Percentiles rank a stretch among this genome's conserved stretches.
Evolutionary conservation across 2,329 filamentous ascomycete species (phyloP).

Genomic region (Arthroderma uncinatum): DNA sequence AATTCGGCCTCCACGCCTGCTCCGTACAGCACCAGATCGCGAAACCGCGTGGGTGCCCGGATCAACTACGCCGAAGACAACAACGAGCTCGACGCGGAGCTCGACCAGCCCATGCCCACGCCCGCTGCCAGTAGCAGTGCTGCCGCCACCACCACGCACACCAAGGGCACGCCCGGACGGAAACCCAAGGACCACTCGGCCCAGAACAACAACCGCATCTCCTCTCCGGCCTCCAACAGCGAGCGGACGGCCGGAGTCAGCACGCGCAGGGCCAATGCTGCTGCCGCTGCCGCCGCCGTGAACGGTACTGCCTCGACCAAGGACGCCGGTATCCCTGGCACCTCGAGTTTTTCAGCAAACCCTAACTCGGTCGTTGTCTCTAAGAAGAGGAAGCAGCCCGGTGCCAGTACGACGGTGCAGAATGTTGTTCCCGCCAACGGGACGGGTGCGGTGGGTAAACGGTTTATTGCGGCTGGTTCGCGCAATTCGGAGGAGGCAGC

Average conservation of each 20-base stretch:
- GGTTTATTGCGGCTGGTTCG: constrained; percentile 28
- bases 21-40: constrained; percentile 84
- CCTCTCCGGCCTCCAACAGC: constrained; percentile 25
- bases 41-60: constrained; percentile 65
- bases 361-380: constrained; percentile 40
- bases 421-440: constrained; percentile 14
- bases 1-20: constrained; percentile 35
- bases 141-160: constrained; percentile 19
- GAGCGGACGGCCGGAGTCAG: constrained; percentile 32
- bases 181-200: constrained; percentile 15
- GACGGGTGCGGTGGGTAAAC: constrained; percentile 16
- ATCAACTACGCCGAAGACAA: constrained; percentile 95
- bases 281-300: not conserved
- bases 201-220: constrained; percentile 21
- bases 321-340: constrained; percentile 45
- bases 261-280: constrained; percentile 30
- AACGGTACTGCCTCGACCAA: constrained; percentile 23
- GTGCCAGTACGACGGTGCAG: constrained; percentile 26
- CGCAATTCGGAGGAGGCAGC: constrained; percentile 22
- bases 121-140: constrained; percentile 14
- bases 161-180: not conserved
- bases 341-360: constrained; percentile 47
- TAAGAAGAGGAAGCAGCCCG: constrained; percentile 77
- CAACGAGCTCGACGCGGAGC: constrained; percentile 80
- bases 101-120: constrained; percentile 45